Base-by-base conservation (phyloP, 129 eudicot species). In the Sambucus nigra region DNA sequence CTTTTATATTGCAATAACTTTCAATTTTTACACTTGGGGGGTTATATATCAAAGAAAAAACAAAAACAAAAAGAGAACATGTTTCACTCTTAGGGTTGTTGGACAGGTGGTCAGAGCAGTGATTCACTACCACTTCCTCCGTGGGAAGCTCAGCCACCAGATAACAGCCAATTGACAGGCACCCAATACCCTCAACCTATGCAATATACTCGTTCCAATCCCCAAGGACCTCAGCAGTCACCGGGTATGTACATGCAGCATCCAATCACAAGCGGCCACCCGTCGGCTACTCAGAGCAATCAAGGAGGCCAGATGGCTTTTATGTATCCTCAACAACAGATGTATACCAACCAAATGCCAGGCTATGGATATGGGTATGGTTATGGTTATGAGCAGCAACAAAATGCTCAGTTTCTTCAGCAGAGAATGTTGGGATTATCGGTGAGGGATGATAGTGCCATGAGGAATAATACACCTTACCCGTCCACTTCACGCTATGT, bases 111-210 rank as follows among this genome's bases (percentile, higher is more conserved):
- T 55, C 69, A 67, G 49, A 60, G 59, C 32, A 68, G 71, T 55
- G 72, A 60, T 23, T 46, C 89, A 19, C 40, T 87, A 25, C 94
- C 96, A 27, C 94, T 89, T 5, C 96, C 96, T 51, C 96, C 96
- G 23, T 87, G 96, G 96, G 96, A 87, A 69, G 77, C 79, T 59
- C 79, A 69, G 61, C 42, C 78, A n/a, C 47, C 61, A 13, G 79
- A 61, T 33, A 71, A 50, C 66, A 60, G 68, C 40, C 78, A 67
- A 47, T 31, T 69, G 12, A 47, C 60, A 1, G 69, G 22, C 20
- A 66, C 31, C 42, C 53, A 7, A 2, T 53, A 66, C 49, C 55
- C 35, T 53, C 89, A 57, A 48, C 63, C 22, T 25, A 57, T 57
- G 45, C 76, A 70, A 51, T 44, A 35, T 46, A 18, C 65, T 31